Evolutionary conservation across 257 asterid genomes (phyloP).

Genomic region (Solanum megistacrolobum): DNA sequence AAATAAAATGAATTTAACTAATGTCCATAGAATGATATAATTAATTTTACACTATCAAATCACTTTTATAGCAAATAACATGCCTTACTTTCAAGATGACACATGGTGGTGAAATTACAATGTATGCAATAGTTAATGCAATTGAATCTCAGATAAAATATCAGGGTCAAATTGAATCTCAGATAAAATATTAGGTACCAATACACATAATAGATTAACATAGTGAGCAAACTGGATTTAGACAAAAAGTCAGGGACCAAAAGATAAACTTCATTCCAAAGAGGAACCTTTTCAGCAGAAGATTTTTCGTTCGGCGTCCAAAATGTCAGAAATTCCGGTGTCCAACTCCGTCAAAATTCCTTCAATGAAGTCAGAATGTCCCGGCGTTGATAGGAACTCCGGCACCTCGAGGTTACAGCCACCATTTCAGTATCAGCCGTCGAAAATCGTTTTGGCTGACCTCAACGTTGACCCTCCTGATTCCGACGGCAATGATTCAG

Average conservation of each 20-base stretch:
- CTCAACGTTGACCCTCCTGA: conserved; percentile 75
- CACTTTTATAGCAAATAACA: neutral
- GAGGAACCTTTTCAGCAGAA: neutral
- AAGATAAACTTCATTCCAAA: neutral
- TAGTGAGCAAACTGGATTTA: neutral
- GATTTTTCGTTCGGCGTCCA: neutral
- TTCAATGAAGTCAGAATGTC: conserved; percentile 10
- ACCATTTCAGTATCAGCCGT: conserved; percentile 14
- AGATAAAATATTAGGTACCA: neutral
- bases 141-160: neutral
- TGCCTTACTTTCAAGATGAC: neutral
- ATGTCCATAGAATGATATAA: neutral
- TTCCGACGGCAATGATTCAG: conserved; percentile 25
- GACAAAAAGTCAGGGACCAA: neutral
- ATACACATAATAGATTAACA: neutral
- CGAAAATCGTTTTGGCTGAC: conserved; percentile 54
- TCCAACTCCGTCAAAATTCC: neutral
- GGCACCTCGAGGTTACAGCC: conserved; percentile 10
- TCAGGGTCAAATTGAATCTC: neutral
- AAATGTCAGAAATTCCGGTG: neutral
- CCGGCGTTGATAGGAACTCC: conserved; percentile 14
- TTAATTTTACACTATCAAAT: too few species aligned
- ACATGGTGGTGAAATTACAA: neutral
- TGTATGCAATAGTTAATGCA: neutral
- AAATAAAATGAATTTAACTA: too few species aligned